Evolutionary conservation across 1,139 yeast genomes (phyloP).

Genomic region (Debaryomyces fabryi): DNA sequence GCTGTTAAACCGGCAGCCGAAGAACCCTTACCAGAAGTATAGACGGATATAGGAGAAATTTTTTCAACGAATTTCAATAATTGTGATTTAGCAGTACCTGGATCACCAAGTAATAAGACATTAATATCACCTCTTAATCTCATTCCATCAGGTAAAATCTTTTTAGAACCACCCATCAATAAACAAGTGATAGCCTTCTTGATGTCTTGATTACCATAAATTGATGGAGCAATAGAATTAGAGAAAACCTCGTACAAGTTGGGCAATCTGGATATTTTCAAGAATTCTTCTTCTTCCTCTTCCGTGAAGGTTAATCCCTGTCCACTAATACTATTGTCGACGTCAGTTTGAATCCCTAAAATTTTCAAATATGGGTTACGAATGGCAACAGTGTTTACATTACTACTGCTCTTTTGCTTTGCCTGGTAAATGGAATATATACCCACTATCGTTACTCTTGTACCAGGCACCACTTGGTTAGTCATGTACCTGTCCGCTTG

Average conservation of each 20-base stretch:
- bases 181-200: conserved; percentile 92
- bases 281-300: conserved; percentile 91
- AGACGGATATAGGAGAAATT: conserved; percentile 91
- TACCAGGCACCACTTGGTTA: conserved; percentile 92
- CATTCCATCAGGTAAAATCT: conserved; percentile 93
- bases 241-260: conserved; percentile 82
- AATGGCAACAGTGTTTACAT: conserved; percentile 70
- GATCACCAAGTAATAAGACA: conserved; percentile 91
- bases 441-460: conserved; percentile 89
- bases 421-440: conserved; percentile 86
- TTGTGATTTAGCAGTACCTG: conserved; percentile 99
- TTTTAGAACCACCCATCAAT: conserved; percentile 92
- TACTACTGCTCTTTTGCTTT: conserved; percentile 42
- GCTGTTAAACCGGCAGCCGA: conserved; percentile 99
- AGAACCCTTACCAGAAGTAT: conserved; percentile 98
- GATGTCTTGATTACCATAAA: conserved; percentile 90
- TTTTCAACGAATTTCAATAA: conserved; percentile 92
- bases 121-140: conserved; percentile 96
- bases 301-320: conserved; percentile 76
- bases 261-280: conserved; percentile 78
- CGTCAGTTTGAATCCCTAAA: conserved; percentile 82
- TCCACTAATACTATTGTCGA: conserved; percentile 67
- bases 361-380: conserved; percentile 90
- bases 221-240: conserved; percentile 94
- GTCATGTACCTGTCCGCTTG: conserved; percentile 90